Conservation (phyloP, 345 rosid species). For the Lepidium aucheri region DNA sequence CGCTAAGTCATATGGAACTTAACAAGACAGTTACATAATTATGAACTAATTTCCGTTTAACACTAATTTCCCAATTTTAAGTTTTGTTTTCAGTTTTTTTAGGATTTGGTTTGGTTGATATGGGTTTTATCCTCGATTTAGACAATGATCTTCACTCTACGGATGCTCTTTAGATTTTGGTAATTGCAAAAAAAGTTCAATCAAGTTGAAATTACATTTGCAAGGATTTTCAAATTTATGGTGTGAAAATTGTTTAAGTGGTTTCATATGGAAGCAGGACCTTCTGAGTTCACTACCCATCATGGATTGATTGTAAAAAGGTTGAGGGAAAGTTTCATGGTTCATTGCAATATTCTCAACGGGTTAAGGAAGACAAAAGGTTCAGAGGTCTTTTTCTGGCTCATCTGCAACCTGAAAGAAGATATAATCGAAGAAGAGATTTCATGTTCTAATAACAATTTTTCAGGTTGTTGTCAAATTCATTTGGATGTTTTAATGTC, state of each 20-base stretch:
- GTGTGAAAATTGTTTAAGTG: neutral
- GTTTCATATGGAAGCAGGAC: conserved; percentile 50
- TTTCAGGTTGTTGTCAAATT: conserved; percentile 41
- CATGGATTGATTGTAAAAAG: conserved; percentile 33
- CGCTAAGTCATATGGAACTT: too few relatives aligned
- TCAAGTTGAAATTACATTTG: neutral
- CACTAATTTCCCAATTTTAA: too few relatives aligned
- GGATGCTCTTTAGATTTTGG: too few relatives aligned
- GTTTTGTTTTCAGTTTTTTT: neutral
- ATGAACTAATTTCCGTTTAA: too few relatives aligned
- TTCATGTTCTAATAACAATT: conserved; percentile 40
- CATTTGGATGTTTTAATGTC: neutral
- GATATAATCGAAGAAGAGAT: conserved; percentile 15
- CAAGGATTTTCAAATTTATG: neutral
- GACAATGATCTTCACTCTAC: neutral
- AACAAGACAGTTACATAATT: too few relatives aligned
- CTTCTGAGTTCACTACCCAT: conserved; percentile 38
- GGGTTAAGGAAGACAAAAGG: conserved; percentile 27
- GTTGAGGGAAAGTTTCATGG: conserved; percentile 17
- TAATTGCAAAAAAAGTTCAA: neutral
- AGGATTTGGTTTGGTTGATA: neutral
- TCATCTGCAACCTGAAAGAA: conserved; percentile 27
- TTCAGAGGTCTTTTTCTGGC: conserved; percentile 34
- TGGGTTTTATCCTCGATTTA: neutral
- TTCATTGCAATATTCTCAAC: conserved; percentile 30